These are phyloP conservation scores for Styphnolobium japonicum DNA, from an alignment of 306 rosid species.

Conservation along the genomic window DNA sequence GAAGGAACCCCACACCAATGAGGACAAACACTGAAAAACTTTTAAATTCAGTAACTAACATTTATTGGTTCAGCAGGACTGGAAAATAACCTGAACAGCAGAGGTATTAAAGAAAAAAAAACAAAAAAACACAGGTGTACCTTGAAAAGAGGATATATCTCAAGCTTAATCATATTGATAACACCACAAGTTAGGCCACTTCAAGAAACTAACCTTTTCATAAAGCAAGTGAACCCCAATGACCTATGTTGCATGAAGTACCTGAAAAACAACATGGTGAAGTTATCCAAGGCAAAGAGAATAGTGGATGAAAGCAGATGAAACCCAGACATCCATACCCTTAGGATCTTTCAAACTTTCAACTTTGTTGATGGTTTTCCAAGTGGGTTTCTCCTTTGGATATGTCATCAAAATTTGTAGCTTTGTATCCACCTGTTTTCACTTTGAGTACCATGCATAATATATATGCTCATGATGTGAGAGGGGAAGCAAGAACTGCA, in stretches of 20 bases:
- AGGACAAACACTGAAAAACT: conserved; percentile 2
- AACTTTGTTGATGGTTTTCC: conserved; percentile 15
- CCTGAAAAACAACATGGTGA: conserved; percentile 15
- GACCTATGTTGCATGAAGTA: not conserved
- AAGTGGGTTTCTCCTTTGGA: conserved; percentile 17
- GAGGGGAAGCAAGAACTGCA: conserved; percentile 1
- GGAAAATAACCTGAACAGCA: conserved; percentile 13
- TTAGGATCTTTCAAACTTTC: conserved; percentile 6
- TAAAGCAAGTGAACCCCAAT: conserved; percentile 16
- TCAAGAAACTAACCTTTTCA: conserved; percentile 29
- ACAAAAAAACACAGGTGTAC: not conserved
- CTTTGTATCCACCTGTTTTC: conserved; percentile 4
- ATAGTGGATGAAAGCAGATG: conserved; percentile 1
- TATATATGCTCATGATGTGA: conserved; percentile 12
- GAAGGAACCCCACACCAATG: not conserved
- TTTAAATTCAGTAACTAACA: not conserved
- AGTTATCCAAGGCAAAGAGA: conserved; percentile 9
- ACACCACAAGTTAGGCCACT: not conserved
- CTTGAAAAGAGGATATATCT: not conserved
- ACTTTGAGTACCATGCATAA: not conserved
- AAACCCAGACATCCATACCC: conserved; percentile 14
- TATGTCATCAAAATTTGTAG: conserved; percentile 11
- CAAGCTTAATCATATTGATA: not conserved
- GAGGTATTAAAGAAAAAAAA: not conserved
- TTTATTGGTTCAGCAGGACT: not conserved